Percentiles rank a stretch among this genome's conserved stretches.
Evolutionary conservation across 2,329 filamentous ascomycete species (phyloP).

Genomic region (Spiromastix sp.): DNA sequence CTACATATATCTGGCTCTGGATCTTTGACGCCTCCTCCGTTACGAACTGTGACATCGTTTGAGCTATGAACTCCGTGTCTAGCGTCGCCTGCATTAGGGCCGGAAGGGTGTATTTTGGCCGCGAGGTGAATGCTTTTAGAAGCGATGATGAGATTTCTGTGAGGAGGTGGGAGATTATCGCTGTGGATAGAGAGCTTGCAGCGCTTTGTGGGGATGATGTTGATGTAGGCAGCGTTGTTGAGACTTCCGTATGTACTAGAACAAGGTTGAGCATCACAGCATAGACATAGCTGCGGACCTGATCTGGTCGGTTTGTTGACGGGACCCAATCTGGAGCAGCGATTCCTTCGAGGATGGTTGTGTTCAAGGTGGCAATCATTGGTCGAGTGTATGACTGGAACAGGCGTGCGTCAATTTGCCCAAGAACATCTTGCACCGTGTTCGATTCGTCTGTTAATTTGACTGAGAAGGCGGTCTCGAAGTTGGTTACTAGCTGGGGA

Average conservation of each 20-base stretch:
- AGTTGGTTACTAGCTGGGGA: conserved; percentile 79
- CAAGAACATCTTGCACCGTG: conserved; percentile 80
- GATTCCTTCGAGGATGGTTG: conserved; percentile 65
- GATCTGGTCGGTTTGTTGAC: conserved; percentile 46
- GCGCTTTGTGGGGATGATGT: conserved; percentile 65
- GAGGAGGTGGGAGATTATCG: conserved; percentile 77
- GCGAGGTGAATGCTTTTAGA: conserved; percentile 65
- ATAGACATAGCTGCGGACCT: conserved; percentile 84
- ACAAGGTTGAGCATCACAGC: conserved; percentile 76
- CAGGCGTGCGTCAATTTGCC: conserved; percentile 79
- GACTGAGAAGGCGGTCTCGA: conserved; percentile 87
- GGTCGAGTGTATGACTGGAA: conserved; percentile 89
- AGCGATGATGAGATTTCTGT: conserved; percentile 71
- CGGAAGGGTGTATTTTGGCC: conserved; percentile 60
- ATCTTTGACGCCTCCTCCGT: conserved; percentile 70
- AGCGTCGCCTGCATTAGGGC: conserved; percentile 94
- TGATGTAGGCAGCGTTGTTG: conserved; percentile 67
- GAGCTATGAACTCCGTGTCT: conserved; percentile 92
- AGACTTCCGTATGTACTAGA: conserved; percentile 81
- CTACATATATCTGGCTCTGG: conserved; percentile 85
- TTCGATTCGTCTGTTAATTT: conserved; percentile 90
- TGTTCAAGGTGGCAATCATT: conserved; percentile 55
- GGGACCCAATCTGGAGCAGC: conserved; percentile 62
- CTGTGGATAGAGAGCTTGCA: conserved; percentile 62
- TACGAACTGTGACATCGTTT: conserved; percentile 83